These are phyloP conservation scores for Populus hybrid DNA, from an alignment of 441 rosid species.

Conservation along the genomic window DNA sequence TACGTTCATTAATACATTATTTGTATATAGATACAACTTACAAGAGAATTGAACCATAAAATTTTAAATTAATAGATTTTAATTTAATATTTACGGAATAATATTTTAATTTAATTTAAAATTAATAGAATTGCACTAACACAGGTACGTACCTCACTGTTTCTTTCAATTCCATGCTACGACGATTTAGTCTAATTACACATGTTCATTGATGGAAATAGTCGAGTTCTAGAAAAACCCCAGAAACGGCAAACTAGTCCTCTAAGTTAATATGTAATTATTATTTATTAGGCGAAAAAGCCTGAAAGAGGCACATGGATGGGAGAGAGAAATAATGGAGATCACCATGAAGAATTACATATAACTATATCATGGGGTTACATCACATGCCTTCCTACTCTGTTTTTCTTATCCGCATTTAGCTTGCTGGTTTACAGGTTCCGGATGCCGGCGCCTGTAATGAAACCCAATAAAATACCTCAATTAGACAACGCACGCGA, in stretches of 20 bases:
- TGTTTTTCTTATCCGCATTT: not conserved
- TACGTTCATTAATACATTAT: no score
- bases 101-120: no score
- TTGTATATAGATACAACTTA: no score
- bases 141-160: no score
- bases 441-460: slow-evolving; percentile 5
- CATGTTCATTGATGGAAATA: not conserved
- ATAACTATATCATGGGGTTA: slow-evolving; percentile 1
- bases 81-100: no score
- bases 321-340: not conserved
- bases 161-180: no score
- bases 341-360: not conserved
- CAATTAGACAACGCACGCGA: not conserved
- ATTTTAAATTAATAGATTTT: no score
- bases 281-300: not conserved
- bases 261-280: not conserved
- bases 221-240: not conserved
- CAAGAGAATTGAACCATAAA: no score
- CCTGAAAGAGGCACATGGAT: not conserved
- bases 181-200: no score
- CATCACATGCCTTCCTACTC: not conserved
- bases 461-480: not conserved
- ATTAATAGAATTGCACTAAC: no score
- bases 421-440: slow-evolving; percentile 16
- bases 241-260: not conserved